Evolutionary conservation across 2,329 filamentous ascomycete species (phyloP), one percentile per base, ranked within the genome.

Genomic region (Chalara sp.): DNA sequence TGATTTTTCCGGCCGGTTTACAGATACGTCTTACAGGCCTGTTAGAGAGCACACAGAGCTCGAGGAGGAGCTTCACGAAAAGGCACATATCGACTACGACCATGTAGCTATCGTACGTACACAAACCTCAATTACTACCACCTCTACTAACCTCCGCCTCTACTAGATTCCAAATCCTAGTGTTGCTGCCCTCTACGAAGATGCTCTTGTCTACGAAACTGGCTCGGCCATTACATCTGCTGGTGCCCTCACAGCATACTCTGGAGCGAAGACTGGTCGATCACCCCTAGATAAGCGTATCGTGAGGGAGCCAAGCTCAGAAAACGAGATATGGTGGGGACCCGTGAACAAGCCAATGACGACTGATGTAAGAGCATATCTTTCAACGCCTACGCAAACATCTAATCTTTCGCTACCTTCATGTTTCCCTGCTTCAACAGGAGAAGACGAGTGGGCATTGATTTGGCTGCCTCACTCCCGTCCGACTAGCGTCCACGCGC

Each of bases 291-390:
- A 99, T 76, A 99, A 99, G 85, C 86, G 93, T 70, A 88, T 99
- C 68, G 93, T 99, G 68, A 83, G 95, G 76, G 93, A 99, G 72
- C 76, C 84, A 53, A 78, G 83, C 56, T 97, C 93, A 58, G 85
- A 96, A 71, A 85, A 93, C 51, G 83, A 99, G 55, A 81, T 99
- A 66, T 99, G 93, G 93, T 49, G 50, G 45, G 63, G 63, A 66
- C 92, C 93, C 51, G 93, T 99, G 62, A 99, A 99, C 81, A 97
- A 97, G 83, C 88, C 92, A 68, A 99, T 99, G 93, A 85, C 83
- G 61, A 82, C 90, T 64, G 91, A 97, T 72, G 93, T 97, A 86
- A 83, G 88, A 51, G n/a, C n/a, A n/a, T n/a, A n/a, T n/a, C n/a
- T n/a, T n/a, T n/a, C n/a, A n/a, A 75, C 52, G 51, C 52, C 30